A percentile compares a stretch with the other conserved stretches of the same genome.
Evolutionary conservation across 2,329 filamentous ascomycete species (phyloP).

Genomic region (Cladorrhinum sp.): DNA sequence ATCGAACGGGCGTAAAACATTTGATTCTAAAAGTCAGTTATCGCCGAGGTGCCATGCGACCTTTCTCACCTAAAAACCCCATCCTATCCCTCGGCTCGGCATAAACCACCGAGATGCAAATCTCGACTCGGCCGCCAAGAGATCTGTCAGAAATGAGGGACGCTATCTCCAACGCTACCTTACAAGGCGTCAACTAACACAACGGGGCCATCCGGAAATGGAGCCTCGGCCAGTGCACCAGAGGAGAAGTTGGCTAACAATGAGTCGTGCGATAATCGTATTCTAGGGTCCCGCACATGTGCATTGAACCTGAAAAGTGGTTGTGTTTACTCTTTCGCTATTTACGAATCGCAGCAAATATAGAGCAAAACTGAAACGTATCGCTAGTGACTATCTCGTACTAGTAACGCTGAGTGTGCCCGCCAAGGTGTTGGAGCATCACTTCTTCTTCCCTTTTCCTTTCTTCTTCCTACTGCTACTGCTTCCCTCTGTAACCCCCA

Average conservation of each 20-base stretch:
- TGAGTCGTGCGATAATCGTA: background rate
- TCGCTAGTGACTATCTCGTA: no score
- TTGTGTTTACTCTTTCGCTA: no score
- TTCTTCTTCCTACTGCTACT: slow-evolving; percentile 50
- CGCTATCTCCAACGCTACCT: background rate
- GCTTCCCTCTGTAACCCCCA: slow-evolving; percentile 51
- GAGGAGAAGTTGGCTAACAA: background rate
- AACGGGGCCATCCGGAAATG: background rate
- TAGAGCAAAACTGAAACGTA: no score
- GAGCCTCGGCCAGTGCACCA: background rate
- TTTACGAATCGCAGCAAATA: no score
- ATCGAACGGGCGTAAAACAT: background rate
- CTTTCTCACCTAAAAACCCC: background rate
- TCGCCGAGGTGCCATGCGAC: background rate
- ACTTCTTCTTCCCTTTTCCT: slow-evolving; percentile 39
- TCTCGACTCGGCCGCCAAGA: background rate
- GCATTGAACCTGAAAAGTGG: background rate
- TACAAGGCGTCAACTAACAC: background rate
- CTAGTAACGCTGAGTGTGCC: no score
- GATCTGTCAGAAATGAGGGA: background rate
- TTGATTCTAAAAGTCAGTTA: background rate
- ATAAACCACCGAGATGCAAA: background rate
- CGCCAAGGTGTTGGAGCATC: no score
- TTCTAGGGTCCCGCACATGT: background rate
- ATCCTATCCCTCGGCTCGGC: background rate